Evolutionary conservation across 2,329 filamentous ascomycete species (phyloP), one percentile per base, ranked within the genome.

Genomic region (Neonectria faginata): DNA sequence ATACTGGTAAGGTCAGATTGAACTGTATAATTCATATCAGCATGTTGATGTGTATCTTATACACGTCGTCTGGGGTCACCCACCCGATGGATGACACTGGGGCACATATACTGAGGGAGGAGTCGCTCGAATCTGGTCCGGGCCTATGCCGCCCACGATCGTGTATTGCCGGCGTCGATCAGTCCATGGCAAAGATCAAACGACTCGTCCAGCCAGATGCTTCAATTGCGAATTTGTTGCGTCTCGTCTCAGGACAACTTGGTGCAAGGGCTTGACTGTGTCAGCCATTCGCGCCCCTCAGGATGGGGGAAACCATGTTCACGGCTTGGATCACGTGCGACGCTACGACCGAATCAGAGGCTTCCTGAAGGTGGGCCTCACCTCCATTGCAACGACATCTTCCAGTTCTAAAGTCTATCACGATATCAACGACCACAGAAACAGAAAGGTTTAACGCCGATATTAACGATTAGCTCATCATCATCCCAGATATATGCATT

Each of bases 281-380:
- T 74, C 72, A 74, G 69, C 72, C 68, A 73, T 69, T 69, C 67
- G 65, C 41, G 70, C 72, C 72, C 72, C 72, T 74, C 72, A 70
- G 62, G 63, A 67, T 69, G 54, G 50, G 65, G 66, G 70, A 73
- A 73, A 69, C 60, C 67, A 67, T 67, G 65, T 64, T 69, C 60
- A 59, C 62, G 52, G 55, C 31, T 20, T 41, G 48, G 44, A 69
- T 74, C 72, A 74, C 72, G 72, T 74, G 72, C 71, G 51, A 47
- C 57, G 10, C 44, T 33, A 57, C 59, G 50, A 25, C 51, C 70
- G 65, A 74, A 74, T 74, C 70, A 74, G 60, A 67, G 41, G 39
- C 52, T 33, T 58, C 27, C 20, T n/a, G 33, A 29, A 18, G 56
- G 69, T 72, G 72, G 72, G 66, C 65, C 71, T 64, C 16, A 18